Conservation (phyloP, 2,329 filamentous ascomycete genomes). For the Colletotrichum costaricense region DNA sequence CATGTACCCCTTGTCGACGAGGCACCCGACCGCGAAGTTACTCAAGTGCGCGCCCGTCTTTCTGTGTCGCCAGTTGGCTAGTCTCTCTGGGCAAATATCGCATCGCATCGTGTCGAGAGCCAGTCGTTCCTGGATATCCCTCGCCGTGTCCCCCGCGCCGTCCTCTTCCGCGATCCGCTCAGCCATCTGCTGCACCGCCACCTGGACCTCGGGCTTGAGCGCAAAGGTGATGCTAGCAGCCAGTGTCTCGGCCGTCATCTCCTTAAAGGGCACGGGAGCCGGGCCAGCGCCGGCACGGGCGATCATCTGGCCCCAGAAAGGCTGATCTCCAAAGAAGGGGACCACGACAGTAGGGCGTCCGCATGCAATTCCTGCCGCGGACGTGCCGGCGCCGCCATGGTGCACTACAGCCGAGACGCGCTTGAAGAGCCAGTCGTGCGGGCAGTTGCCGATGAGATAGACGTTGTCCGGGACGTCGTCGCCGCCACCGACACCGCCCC, state of each 20-base stretch:
- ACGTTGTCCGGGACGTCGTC: conserved; percentile 61
- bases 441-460: conserved; percentile 72
- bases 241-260: conserved; percentile 67
- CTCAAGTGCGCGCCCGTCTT: conserved; percentile 69
- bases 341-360: conserved; percentile 73
- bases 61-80: conserved; percentile 72
- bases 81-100: conserved; percentile 64
- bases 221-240: conserved; percentile 64
- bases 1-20: conserved; percentile 65
- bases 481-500: conserved; percentile 70
- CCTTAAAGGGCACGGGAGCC: conserved; percentile 66
- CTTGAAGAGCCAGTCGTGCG: conserved; percentile 75
- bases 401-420: conserved; percentile 69
- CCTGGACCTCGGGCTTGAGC: conserved; percentile 59
- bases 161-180: conserved; percentile 64
- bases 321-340: conserved; percentile 75
- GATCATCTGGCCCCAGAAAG: conserved; percentile 75
- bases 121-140: conserved; percentile 66
- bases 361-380: conserved; percentile 70
- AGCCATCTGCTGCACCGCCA: conserved; percentile 54
- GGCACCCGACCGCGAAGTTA: conserved; percentile 68
- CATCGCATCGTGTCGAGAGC: conserved; percentile 67
- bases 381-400: conserved; percentile 74
- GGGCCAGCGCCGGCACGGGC: conserved; percentile 71
- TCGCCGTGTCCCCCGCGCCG: conserved; percentile 62